These are phyloP conservation scores for Apiospora aurea DNA, from an alignment of 2,329 filamentous ascomycete species.

Conservation along the genomic window DNA sequence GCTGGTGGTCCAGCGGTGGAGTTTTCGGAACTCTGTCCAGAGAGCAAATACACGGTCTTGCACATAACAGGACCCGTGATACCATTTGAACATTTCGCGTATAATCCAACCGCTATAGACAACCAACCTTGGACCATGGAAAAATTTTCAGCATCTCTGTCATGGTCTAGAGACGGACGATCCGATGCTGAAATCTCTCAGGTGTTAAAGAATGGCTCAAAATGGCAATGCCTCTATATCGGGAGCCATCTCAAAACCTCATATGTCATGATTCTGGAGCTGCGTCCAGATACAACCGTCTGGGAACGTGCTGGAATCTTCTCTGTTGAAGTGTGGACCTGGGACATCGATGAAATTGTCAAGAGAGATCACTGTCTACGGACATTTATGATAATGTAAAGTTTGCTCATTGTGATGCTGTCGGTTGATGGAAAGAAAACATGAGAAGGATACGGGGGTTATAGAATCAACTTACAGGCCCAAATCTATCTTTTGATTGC, in stretches of 20 bases:
- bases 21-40: neutral
- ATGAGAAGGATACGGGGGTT: no score
- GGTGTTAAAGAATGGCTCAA: neutral
- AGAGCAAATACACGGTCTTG: neutral
- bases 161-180: neutral
- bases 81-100: neutral
- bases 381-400: neutral
- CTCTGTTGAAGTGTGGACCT: neutral
- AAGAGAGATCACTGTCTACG: neutral
- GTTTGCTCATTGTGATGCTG: neutral
- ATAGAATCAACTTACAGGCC: no score
- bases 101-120: neutral
- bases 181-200: neutral
- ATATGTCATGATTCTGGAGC: neutral
- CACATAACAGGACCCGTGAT: neutral
- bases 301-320: neutral
- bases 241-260: neutral
- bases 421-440: neutral
- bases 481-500: no score
- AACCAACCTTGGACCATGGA: neutral
- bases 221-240: neutral
- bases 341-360: neutral
- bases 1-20: neutral
- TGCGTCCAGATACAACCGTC: fast-evolving
- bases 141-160: fast-evolving